phyloP scores from a whole-genome alignment of 139 green algal species.

The Chlamydomonas sp. region DNA sequence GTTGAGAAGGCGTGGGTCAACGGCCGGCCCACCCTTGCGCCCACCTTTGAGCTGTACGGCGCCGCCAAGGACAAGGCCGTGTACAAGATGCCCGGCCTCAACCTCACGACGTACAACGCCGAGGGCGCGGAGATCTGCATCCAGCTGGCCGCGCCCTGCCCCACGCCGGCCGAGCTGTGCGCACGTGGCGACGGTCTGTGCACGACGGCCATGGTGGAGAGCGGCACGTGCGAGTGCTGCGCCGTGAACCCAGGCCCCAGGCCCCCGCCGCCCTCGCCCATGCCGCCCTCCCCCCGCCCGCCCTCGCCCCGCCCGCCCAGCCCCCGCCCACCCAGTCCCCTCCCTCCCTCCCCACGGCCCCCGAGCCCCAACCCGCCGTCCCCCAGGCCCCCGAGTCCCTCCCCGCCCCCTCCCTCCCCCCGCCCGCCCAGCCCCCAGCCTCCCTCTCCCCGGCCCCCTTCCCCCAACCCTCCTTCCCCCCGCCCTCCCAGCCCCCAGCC shows the following conservation, averaged over 20 bases:
- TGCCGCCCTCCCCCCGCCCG: background rate
- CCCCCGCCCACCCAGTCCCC: background rate
- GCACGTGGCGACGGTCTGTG: conserved; percentile 19
- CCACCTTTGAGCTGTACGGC: conserved; percentile 9
- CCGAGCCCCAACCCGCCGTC: background rate
- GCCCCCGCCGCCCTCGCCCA: conserved; percentile 27
- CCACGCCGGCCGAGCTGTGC: conserved; percentile 17
- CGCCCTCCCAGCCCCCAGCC: background rate
- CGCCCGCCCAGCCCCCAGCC: background rate
- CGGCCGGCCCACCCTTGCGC: background rate
- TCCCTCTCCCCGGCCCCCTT: background rate
- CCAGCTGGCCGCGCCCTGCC: background rate
- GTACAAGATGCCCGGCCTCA: conserved; percentile 32
- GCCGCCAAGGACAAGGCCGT: background rate
- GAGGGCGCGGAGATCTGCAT: conserved; percentile 38
- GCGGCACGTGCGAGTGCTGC: conserved; percentile 45
- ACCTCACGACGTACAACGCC: conserved; percentile 32
- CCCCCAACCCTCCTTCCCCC: background rate
- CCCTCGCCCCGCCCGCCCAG: background rate
- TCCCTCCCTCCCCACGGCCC: conserved; percentile 5
- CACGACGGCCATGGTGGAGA: conserved; percentile 33
- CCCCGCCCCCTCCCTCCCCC: background rate
- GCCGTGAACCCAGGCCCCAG: conserved; percentile 24
- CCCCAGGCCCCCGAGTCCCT: background rate
- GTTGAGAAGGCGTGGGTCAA: background rate